These are phyloP conservation scores for Trichophyton rubrum DNA, from an alignment of 2,329 filamentous ascomycete species.

Conservation along the genomic window DNA sequence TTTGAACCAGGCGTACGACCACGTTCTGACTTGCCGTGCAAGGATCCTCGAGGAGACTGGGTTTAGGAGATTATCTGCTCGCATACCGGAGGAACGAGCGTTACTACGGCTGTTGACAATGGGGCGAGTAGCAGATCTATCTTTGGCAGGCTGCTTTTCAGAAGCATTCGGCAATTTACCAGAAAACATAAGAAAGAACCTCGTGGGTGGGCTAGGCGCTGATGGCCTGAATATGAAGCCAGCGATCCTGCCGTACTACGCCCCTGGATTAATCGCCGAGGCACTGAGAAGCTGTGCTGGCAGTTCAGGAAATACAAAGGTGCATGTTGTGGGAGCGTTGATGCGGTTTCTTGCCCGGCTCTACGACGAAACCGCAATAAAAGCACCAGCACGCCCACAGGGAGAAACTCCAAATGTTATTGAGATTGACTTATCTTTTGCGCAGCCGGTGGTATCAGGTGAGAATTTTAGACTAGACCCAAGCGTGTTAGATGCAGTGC, in stretches of 20 bases:
- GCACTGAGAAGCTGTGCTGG: neutral
- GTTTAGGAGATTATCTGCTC: neutral
- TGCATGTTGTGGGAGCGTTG: neutral
- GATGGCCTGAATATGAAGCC: neutral
- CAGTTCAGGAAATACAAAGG: neutral
- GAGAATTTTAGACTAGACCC: neutral
- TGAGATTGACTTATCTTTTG: neutral
- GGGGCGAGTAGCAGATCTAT: neutral
- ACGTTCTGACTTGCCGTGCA: neutral
- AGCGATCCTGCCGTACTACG: neutral
- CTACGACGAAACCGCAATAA: neutral
- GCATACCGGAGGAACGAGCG: neutral
- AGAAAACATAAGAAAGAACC: neutral
- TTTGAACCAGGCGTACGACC: neutral
- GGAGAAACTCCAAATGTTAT: neutral
- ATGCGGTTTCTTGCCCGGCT: constrained; percentile 1
- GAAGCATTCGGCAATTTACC: neutral
- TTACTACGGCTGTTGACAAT: neutral
- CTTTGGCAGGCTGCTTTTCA: neutral
- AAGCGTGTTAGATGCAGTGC: neutral
- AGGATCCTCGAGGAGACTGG: neutral
- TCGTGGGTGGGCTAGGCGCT: neutral
- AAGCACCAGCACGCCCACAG: neutral
- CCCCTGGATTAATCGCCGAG: neutral
- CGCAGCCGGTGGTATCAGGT: neutral